Evolutionary conservation across 2,329 filamentous ascomycete species (phyloP).

Genomic region (Phialocephala sp.): DNA sequence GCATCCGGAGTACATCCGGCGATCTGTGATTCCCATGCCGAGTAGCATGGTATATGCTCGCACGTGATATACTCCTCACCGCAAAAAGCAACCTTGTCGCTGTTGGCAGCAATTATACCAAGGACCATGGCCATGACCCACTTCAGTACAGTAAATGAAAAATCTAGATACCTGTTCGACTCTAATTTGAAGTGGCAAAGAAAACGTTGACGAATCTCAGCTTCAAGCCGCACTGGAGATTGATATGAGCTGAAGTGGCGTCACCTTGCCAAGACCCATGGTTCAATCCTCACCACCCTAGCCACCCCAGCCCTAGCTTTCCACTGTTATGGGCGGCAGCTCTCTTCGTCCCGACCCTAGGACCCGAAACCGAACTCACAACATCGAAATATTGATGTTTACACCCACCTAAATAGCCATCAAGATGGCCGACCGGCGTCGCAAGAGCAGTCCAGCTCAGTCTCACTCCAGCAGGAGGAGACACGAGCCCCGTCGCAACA

Average conservation of each 20-base stretch:
- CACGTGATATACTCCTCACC: not conserved
- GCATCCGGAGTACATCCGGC: not conserved
- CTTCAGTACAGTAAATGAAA: slow-evolving; percentile 2
- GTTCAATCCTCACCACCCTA: not conserved
- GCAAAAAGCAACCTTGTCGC: not conserved
- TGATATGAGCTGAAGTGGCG: slow-evolving; percentile 8
- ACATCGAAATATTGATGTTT: slow-evolving; percentile 3
- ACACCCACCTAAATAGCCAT: slow-evolving; percentile 23
- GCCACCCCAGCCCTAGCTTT: slow-evolving; percentile 1
- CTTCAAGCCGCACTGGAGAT: not conserved
- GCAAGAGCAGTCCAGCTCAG: slow-evolving; percentile 26
- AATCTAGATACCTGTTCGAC: not conserved
- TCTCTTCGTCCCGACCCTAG: not conserved
- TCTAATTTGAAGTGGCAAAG: not conserved
- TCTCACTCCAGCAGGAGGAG: not conserved
- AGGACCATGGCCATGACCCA: not conserved
- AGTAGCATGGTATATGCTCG: not conserved
- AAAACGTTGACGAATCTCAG: slow-evolving; percentile 6
- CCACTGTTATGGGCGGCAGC: not conserved
- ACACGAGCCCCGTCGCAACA: not conserved
- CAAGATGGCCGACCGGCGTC: slow-evolving; percentile 40
- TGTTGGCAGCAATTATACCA: not conserved
- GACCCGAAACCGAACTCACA: not conserved
- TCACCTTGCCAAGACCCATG: slow-evolving; percentile 1
- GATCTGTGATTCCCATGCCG: slow-evolving; percentile 6